Evolutionary conservation across 2,329 filamentous ascomycete genomes (phyloP).

Genomic region (Whalleya microplaca): DNA sequence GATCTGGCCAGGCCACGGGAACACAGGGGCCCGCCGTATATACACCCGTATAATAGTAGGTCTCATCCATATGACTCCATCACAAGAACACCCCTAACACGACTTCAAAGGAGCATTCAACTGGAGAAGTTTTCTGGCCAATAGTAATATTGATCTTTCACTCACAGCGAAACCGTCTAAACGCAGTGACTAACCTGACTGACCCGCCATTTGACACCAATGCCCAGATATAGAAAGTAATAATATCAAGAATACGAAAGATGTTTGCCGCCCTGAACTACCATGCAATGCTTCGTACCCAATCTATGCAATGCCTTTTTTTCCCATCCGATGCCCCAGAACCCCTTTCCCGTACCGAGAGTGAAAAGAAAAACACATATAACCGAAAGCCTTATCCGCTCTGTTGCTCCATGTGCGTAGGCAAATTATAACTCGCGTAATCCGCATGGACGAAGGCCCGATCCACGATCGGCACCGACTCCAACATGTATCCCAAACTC

Average conservation of each 20-base stretch:
- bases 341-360: neutral
- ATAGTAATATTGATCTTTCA: too few relatives aligned
- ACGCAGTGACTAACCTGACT: too few relatives aligned
- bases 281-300: neutral
- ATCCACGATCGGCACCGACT: constrained; percentile 80
- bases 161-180: too few relatives aligned
- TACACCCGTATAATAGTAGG: too few relatives aligned
- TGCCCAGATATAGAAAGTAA: neutral
- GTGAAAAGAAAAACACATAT: neutral
- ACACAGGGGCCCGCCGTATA: too few relatives aligned
- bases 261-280: neutral
- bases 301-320: neutral
- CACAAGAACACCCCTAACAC: too few relatives aligned
- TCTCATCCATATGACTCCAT: too few relatives aligned
- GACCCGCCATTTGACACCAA: too few relatives aligned
- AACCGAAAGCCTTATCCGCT: constrained; percentile 5
- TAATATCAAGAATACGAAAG: neutral
- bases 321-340: neutral
- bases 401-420: constrained; percentile 60
- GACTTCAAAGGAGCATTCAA: too few relatives aligned
- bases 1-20: too few relatives aligned
- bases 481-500: constrained; percentile 76
- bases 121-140: too few relatives aligned
- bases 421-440: constrained; percentile 64
- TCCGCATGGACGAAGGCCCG: constrained; percentile 71